phyloP scores from a whole-genome alignment of 306 rosid genomes.

The Glycine latifolia region DNA sequence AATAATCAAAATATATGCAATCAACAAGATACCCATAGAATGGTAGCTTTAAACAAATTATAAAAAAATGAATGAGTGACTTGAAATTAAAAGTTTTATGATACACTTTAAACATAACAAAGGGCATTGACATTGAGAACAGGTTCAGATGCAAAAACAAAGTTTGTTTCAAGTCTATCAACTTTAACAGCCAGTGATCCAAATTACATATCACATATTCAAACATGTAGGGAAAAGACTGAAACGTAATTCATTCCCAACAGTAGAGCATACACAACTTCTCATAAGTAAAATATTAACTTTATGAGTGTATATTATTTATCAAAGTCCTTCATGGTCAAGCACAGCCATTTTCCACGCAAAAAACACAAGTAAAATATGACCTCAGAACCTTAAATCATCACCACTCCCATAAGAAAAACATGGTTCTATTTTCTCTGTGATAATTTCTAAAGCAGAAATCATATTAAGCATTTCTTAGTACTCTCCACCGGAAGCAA shows the following conservation, averaged over 20 bases:
- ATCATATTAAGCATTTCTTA: constrained; percentile 37
- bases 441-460: constrained; percentile 27
- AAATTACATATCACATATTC: constrained; percentile 10
- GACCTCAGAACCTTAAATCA: constrained; percentile 21
- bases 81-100: not conserved
- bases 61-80: not conserved
- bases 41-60: not conserved
- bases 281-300: not conserved
- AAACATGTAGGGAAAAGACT: not conserved
- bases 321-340: too few relatives aligned
- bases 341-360: not conserved
- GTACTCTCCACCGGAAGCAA: constrained; percentile 42
- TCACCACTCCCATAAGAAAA: constrained; percentile 20
- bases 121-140: not conserved
- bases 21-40: not conserved
- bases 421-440: not conserved
- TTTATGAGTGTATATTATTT: too few relatives aligned
- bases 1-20: constrained; percentile 6
- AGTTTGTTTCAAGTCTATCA: not conserved
- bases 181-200: not conserved
- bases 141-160: constrained; percentile 30
- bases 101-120: not conserved
- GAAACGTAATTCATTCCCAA: not conserved
- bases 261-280: constrained; percentile 12
- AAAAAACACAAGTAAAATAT: constrained; percentile 12